phyloP scores from a whole-genome alignment of 345 rosid genomes.

The Pistacia atlantica region DNA sequence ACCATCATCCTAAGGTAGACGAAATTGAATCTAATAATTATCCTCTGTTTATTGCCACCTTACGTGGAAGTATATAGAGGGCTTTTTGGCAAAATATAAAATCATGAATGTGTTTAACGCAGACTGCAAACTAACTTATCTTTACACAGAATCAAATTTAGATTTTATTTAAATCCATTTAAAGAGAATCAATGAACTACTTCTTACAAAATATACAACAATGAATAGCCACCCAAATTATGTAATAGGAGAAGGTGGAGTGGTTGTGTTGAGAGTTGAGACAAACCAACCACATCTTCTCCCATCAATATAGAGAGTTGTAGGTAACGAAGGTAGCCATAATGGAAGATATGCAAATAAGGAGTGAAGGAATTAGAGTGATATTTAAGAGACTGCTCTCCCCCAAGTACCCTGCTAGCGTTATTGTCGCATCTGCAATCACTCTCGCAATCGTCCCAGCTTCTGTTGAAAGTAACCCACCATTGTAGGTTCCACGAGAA shows the following conservation, averaged over 20 bases:
- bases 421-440: slow-evolving; percentile 88
- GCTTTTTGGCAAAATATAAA: too few species aligned
- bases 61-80: too few species aligned
- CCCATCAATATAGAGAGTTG: slow-evolving; percentile 78
- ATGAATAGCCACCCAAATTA: background rate
- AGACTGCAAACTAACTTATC: background rate
- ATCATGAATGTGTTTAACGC: too few species aligned
- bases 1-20: too few species aligned
- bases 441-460: slow-evolving; percentile 98
- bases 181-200: slow-evolving; percentile 9
- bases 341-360: slow-evolving; percentile 76
- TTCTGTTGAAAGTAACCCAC: slow-evolving; percentile 92
- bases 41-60: too few species aligned
- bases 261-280: too few species aligned
- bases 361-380: slow-evolving; percentile 85
- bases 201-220: background rate
- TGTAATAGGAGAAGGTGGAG: too few species aligned
- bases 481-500: slow-evolving; percentile 94
- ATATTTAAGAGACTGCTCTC: slow-evolving; percentile 66
- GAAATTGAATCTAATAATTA: too few species aligned
- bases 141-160: background rate
- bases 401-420: slow-evolving; percentile 87
- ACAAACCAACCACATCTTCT: too few species aligned
- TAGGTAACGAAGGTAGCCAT: slow-evolving; percentile 86
- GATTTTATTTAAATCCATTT: slow-evolving; percentile 20